phyloP scores from a whole-genome alignment of 2,329 filamentous ascomycete species.

The Arthroderma sp. region DNA sequence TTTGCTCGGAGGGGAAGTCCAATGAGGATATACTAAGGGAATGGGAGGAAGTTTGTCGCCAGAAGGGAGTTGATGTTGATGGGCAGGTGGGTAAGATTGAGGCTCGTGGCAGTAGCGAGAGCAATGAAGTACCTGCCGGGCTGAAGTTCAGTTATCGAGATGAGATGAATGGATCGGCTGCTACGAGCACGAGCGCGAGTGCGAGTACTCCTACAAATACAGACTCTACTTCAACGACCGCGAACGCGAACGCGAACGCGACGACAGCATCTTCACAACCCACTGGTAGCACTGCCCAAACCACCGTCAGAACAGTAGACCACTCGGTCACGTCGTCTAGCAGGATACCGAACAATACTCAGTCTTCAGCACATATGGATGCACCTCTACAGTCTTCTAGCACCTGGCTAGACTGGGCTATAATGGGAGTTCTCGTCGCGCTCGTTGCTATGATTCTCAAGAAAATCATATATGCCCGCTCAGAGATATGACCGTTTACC shows the following conservation, averaged over 20 bases:
- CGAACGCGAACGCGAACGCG: not conserved
- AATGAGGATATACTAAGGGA: conserved; percentile 65
- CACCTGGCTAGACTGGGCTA: conserved; percentile 69
- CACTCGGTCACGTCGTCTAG: not conserved
- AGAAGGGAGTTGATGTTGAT: conserved; percentile 29
- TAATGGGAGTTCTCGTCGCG: conserved; percentile 57
- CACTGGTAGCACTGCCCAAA: not conserved
- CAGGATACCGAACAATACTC: not conserved
- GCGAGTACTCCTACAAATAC: not conserved
- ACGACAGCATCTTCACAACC: not conserved
- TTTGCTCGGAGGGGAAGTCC: conserved; percentile 46
- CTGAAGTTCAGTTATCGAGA: conserved; percentile 27
- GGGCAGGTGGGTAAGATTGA: conserved; percentile 27
- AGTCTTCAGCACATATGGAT: not conserved
- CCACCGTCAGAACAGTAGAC: not conserved
- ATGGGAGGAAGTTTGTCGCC: conserved; percentile 46
- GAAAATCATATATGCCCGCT: conserved; percentile 18
- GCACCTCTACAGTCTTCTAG: conserved; percentile 32
- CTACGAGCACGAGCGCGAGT: not conserved
- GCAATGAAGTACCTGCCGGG: conserved; percentile 39
- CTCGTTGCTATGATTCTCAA: conserved; percentile 55
- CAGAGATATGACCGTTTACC: too few relatives aligned
- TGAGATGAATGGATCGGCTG: conserved; percentile 20
- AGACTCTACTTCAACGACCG: not conserved
- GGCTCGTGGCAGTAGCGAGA: conserved; percentile 13